Percentiles rank a stretch among this genome's conserved stretches.
These are phyloP conservation scores for Beta lomatogona DNA, from an alignment of 179 eudicot genomes.

Conservation along the genomic window DNA sequence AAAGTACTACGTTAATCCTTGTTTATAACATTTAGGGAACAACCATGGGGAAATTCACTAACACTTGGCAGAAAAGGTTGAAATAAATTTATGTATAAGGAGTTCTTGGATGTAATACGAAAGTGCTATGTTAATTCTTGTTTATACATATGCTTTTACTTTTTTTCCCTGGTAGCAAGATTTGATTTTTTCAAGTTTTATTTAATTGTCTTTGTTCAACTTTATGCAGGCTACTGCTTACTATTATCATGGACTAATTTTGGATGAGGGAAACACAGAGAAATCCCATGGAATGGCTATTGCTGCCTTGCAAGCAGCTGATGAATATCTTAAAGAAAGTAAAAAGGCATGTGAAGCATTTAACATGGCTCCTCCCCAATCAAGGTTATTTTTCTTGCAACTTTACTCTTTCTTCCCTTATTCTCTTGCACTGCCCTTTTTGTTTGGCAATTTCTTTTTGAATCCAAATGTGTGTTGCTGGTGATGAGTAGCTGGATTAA, in stretches of 20 bases:
- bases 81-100: background rate
- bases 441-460: background rate
- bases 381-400: constrained; percentile 55
- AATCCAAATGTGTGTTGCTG: background rate
- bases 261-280: constrained; percentile 98
- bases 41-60: background rate
- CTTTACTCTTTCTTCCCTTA: background rate
- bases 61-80: background rate
- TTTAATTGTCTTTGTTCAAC: background rate
- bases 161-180: background rate
- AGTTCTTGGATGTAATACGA: background rate
- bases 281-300: constrained; percentile 99
- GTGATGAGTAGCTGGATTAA: background rate
- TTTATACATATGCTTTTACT: background rate
- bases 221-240: constrained; percentile 85
- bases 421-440: background rate
- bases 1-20: background rate
- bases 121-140: background rate
- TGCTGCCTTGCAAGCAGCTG: constrained; percentile 96
- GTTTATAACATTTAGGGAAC: background rate
- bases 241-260: constrained; percentile 95
- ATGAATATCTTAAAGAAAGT: constrained; percentile 96
- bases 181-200: background rate
- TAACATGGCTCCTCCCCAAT: constrained; percentile 69
- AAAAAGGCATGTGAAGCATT: constrained; percentile 88